These are phyloP conservation scores for Paecilomyces dactylethromorphus DNA, from an alignment of 2,329 filamentous ascomycete genomes.

Conservation along the genomic window DNA sequence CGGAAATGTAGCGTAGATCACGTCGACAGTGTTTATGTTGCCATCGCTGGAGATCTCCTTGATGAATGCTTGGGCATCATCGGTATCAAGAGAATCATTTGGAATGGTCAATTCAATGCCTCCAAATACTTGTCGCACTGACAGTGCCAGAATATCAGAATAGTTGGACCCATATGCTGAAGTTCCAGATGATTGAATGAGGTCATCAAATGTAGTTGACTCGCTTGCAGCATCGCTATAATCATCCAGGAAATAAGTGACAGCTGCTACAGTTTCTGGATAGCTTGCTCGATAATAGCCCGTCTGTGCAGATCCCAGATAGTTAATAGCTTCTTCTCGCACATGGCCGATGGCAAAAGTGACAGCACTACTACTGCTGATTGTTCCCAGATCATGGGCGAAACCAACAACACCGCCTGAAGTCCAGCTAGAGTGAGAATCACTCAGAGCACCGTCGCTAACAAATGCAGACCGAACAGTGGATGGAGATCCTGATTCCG, in stretches of 20 bases:
- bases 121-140: conserved; percentile 37
- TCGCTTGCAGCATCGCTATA: conserved; percentile 31
- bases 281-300: conserved; percentile 34
- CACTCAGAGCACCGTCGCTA: conserved; percentile 21
- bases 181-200: conserved; percentile 4
- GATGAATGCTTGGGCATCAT: conserved; percentile 23
- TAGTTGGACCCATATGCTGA: conserved; percentile 31
- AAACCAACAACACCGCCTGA: conserved; percentile 27
- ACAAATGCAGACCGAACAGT: conserved; percentile 26
- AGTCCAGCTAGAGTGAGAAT: conserved; percentile 17
- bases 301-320: conserved; percentile 32
- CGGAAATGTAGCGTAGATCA: conserved; percentile 34
- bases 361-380: conserved; percentile 21
- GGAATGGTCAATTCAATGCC: conserved; percentile 36
- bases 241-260: conserved; percentile 35
- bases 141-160: conserved; percentile 35
- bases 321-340: conserved; percentile 35
- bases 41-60: conserved; percentile 37
- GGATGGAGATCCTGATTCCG: conserved; percentile 20
- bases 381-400: conserved; percentile 33
- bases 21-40: conserved; percentile 35
- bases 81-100: conserved; percentile 22
- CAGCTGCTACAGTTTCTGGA: conserved; percentile 24
- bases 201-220: conserved; percentile 27
- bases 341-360: conserved; percentile 38